phyloP scores from a whole-genome alignment of 164 flowering plant genomes.

The Paratinospora sagittata region DNA sequence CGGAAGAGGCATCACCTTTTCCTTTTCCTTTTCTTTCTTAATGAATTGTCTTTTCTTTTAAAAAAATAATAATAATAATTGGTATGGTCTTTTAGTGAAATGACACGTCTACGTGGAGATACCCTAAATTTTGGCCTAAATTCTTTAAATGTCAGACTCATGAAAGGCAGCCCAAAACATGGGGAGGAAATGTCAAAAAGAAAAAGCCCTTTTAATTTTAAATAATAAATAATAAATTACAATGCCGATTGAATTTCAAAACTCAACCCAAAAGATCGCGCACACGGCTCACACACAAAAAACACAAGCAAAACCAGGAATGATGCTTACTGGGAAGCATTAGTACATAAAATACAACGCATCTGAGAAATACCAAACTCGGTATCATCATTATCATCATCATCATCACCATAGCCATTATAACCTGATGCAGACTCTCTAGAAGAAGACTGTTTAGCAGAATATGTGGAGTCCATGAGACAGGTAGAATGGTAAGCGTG shows the following conservation, averaged over 20 bases:
- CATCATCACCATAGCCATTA: slow-evolving; percentile 34
- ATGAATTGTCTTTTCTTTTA: too few relatives aligned
- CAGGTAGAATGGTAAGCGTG: slow-evolving; percentile 86
- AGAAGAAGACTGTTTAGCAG: slow-evolving; percentile 23
- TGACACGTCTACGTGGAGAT: too few relatives aligned
- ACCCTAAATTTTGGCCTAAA: background rate
- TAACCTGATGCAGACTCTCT: slow-evolving; percentile 19
- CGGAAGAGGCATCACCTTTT: too few relatives aligned
- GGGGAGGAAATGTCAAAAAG: too few relatives aligned
- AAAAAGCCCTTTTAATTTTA: background rate
- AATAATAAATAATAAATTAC: background rate
- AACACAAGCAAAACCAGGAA: background rate
- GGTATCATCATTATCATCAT: slow-evolving; percentile 31
- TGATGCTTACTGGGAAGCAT: slow-evolving; percentile 45
- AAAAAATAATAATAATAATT: too few relatives aligned
- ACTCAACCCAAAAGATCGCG: background rate
- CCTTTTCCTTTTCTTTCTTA: too few relatives aligned
- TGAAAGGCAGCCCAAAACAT: too few relatives aligned
- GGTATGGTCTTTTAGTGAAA: too few relatives aligned
- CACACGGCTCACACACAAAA: too few relatives aligned
- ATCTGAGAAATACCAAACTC: slow-evolving; percentile 35
- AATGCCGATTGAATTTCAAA: background rate
- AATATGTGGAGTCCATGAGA: slow-evolving; percentile 54
- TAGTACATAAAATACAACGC: slow-evolving; percentile 93
- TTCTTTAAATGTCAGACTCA: too few relatives aligned